Conservation (phyloP, 129 eudicot species). For the Helianthus tuberosus region DNA sequence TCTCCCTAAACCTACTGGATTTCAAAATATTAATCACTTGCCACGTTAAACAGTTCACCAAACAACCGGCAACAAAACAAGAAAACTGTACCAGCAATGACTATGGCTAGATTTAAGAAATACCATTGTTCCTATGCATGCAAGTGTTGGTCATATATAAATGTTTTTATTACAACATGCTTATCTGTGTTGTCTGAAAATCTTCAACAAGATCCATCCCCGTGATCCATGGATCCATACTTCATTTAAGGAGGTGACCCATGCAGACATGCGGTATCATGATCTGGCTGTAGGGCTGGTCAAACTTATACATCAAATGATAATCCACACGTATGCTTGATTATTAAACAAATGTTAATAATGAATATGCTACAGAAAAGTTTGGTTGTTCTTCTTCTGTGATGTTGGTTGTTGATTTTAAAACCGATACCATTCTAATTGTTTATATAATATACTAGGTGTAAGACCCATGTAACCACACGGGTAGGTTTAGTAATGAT, state of each 20-base stretch:
- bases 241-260: conserved; percentile 13
- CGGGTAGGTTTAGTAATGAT: too few species aligned
- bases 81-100: conserved; percentile 32
- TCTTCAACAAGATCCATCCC: conserved; percentile 29
- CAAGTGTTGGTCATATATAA: conserved; percentile 28
- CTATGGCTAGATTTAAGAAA: conserved; percentile 32
- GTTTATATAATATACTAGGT: neutral
- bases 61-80: conserved; percentile 46
- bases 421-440: neutral
- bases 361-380: conserved; percentile 36
- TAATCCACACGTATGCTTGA: conserved; percentile 35
- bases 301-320: conserved; percentile 35
- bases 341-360: conserved; percentile 30
- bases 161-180: conserved; percentile 26
- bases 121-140: conserved; percentile 32
- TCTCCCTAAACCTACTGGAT: conserved; percentile 29
- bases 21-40: conserved; percentile 27
- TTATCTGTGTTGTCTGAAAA: conserved; percentile 37
- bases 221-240: conserved; percentile 9
- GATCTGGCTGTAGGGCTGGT: conserved; percentile 22
- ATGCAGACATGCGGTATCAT: conserved; percentile 19
- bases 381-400: conserved; percentile 41
- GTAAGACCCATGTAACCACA: too few species aligned
- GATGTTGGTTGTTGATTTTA: conserved; percentile 34
- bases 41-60: conserved; percentile 34